Evolutionary conservation across 257 asterid genomes (phyloP).

Genomic region (Perilla frutescens): DNA sequence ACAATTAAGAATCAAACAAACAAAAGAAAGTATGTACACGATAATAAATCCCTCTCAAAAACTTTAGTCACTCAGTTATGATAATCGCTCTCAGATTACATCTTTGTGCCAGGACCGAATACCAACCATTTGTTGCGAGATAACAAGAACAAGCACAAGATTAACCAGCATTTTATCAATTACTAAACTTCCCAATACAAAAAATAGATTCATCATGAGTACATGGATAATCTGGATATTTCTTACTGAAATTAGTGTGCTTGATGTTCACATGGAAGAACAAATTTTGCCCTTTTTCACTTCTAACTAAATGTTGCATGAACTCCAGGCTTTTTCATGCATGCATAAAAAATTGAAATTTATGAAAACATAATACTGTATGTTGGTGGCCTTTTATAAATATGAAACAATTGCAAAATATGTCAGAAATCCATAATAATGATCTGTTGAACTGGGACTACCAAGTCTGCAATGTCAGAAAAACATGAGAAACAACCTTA

Average conservation of each 20-base stretch:
- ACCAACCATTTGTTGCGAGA: background rate
- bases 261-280: too few relatives aligned
- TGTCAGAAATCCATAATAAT: background rate
- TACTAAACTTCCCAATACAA: background rate
- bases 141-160: constrained; percentile 16
- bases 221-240: background rate
- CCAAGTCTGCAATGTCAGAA: background rate
- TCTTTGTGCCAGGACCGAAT: constrained; percentile 11
- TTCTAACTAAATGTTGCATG: background rate
- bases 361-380: background rate
- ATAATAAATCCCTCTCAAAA: background rate
- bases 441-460: background rate
- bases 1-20: constrained; percentile 3
- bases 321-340: constrained; percentile 16
- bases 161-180: constrained; percentile 4
- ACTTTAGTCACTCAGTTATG: background rate
- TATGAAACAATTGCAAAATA: constrained; percentile 17
- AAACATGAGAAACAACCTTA: constrained; percentile 14
- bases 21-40: constrained; percentile 6
- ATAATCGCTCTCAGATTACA: background rate
- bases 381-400: background rate
- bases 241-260: too few relatives aligned
- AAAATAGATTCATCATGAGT: background rate
- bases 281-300: background rate
- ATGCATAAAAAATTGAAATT: background rate